Evolutionary conservation across 495 filamentous ascomycete genomes (phyloP).

Genomic region (Hypoxylon crocopeplum): DNA sequence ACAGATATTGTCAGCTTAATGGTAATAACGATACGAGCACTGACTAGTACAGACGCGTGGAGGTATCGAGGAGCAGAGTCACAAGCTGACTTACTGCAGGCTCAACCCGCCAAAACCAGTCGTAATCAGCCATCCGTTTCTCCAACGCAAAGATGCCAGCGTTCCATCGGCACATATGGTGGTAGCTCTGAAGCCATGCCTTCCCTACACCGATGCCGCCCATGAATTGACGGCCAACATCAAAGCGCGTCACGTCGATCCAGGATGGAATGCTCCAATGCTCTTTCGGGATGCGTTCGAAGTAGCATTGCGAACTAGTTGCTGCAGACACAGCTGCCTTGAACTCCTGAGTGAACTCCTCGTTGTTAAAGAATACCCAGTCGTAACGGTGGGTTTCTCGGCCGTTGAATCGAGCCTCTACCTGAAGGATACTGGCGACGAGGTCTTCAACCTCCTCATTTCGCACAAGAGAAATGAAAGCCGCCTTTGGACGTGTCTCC

Average conservation of each 20-base stretch:
- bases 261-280: constrained; percentile 76
- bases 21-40: not conserved
- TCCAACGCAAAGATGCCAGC: constrained; percentile 80
- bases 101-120: constrained; percentile 81
- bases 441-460: constrained; percentile 86
- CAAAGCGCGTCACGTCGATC: constrained; percentile 66
- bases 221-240: constrained; percentile 58
- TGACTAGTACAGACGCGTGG: not conserved
- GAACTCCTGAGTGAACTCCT: constrained; percentile 76
- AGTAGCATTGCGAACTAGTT: constrained; percentile 74
- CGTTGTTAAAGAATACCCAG: constrained; percentile 87
- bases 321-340: constrained; percentile 73
- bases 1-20: constrained; percentile 8
- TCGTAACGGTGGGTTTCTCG: constrained; percentile 73
- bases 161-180: constrained; percentile 81
- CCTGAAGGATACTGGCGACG: constrained; percentile 73
- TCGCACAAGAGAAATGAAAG: constrained; percentile 81
- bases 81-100: constrained; percentile 53
- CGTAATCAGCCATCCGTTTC: constrained; percentile 66
- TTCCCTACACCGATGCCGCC: constrained; percentile 62
- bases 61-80: not conserved
- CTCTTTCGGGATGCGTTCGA: constrained; percentile 72
- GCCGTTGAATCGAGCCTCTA: constrained; percentile 85
- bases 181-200: constrained; percentile 63
- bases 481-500: constrained; percentile 70